A percentile compares a stretch with the other conserved stretches of the same genome.
Evolutionary conservation across 164 flowering plant species (phyloP).

Genomic region (Magnolia kwangsiensis): DNA sequence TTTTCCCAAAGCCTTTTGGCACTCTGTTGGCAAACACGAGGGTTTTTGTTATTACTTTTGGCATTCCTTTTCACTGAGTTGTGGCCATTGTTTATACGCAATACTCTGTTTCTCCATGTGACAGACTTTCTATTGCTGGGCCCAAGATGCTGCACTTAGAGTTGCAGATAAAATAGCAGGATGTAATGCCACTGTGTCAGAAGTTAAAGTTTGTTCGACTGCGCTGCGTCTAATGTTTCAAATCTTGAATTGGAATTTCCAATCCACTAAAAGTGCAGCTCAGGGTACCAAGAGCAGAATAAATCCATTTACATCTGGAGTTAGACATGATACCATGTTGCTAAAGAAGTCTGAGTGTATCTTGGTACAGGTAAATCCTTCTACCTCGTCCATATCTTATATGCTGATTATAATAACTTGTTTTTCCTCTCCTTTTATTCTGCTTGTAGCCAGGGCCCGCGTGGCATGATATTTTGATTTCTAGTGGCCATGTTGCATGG

Average conservation of each 20-base stretch:
- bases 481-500: conserved; percentile 84
- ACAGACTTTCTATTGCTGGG: conserved; percentile 85
- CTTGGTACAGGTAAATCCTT: conserved; percentile 67
- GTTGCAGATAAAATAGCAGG: conserved; percentile 57
- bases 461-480: conserved; percentile 71
- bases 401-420: neutral
- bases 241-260: conserved; percentile 89
- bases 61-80: neutral
- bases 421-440: conserved; percentile 11
- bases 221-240: conserved; percentile 89
- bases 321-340: conserved; percentile 31
- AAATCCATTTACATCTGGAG: conserved; percentile 39
- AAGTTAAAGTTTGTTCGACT: conserved; percentile 73
- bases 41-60: neutral
- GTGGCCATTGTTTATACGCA: neutral
- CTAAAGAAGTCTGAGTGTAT: conserved; percentile 54
- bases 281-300: conserved; percentile 34
- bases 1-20: conserved; percentile 17
- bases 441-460: conserved; percentile 76
- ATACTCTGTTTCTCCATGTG: conserved; percentile 6
- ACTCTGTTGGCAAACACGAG: neutral
- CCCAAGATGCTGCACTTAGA: conserved; percentile 73
- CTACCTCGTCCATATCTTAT: neutral
- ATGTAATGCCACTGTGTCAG: conserved; percentile 52
- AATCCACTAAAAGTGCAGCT: conserved; percentile 22